phyloP scores from a whole-genome alignment of 2,329 filamentous ascomycete species.

The Trichoderma afroharzianum region DNA sequence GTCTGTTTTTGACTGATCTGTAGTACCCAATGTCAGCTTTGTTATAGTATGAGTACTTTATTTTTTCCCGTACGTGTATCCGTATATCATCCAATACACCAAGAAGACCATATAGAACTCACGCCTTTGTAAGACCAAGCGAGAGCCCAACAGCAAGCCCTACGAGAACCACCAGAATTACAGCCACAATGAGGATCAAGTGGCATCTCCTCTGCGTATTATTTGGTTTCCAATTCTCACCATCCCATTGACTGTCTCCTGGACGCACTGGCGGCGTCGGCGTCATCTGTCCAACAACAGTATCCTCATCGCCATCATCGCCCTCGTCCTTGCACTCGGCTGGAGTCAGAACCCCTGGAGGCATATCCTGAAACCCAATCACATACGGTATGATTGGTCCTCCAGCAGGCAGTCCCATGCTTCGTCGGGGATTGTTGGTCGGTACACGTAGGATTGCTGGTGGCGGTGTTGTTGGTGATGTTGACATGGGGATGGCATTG shows the following conservation, averaged over 20 bases:
- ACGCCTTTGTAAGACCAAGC: constrained; percentile 38
- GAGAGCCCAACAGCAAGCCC: constrained; percentile 40
- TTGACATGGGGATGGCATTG: neutral
- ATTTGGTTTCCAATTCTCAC: neutral
- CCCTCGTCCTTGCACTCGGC: constrained; percentile 13
- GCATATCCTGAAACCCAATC: constrained; percentile 7
- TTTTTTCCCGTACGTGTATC: neutral
- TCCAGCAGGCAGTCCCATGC: constrained; percentile 10
- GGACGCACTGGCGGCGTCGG: constrained; percentile 11
- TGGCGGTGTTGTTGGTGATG: constrained; percentile 19
- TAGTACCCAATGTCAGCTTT: neutral
- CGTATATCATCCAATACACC: neutral
- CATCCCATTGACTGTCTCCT: constrained; percentile 18
- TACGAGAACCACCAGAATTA: constrained; percentile 33
- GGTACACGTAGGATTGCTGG: constrained; percentile 29
- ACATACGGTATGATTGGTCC: constrained; percentile 11
- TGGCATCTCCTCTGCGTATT: constrained; percentile 32
- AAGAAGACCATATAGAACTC: constrained; percentile 18
- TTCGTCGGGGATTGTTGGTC: constrained; percentile 28
- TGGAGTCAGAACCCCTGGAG: neutral
- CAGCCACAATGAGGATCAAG: constrained; percentile 27
- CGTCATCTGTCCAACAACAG: constrained; percentile 6
- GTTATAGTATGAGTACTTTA: neutral
- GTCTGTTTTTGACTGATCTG: neutral
- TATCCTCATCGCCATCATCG: constrained; percentile 10